These are phyloP conservation scores for Murraya paniculata DNA, from an alignment of 345 rosid species.

Conservation along the genomic window DNA sequence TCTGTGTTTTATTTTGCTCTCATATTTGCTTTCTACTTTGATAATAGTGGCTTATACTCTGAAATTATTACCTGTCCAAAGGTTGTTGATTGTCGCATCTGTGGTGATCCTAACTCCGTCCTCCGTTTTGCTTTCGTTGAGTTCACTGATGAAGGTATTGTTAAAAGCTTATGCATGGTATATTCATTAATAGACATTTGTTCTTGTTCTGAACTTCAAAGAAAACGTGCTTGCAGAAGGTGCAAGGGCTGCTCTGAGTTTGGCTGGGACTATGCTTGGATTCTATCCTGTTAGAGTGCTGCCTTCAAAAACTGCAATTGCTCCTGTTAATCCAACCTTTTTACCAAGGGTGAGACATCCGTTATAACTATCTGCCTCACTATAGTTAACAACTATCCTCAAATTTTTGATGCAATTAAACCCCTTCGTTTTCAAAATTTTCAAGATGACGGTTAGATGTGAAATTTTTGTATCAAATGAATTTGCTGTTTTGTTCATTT, in stretches of 20 bases:
- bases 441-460: not conserved
- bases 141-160: conserved; percentile 89
- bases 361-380: not conserved
- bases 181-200: not conserved
- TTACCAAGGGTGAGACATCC: conserved; percentile 74
- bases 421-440: not conserved
- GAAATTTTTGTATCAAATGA: not conserved
- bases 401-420: not conserved
- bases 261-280: conserved; percentile 92
- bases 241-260: conserved; percentile 79
- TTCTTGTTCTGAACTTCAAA: conserved; percentile 18
- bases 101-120: conserved; percentile 90
- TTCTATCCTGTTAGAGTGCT: conserved; percentile 88
- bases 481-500: not conserved
- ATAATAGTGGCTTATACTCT: conserved; percentile 2
- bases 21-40: not conserved
- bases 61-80: conserved; percentile 14
- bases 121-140: conserved; percentile 97
- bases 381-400: not conserved
- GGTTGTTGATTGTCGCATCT: conserved; percentile 92
- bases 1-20: conserved; percentile 4
- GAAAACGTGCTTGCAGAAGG: conserved; percentile 56
- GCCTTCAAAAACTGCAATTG: conserved; percentile 99
- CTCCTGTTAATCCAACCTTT: conserved; percentile 98
- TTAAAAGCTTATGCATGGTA: conserved; percentile 18